Base-by-base conservation (phyloP, 2,329 filamentous ascomycete species). In the Alternaria angustiovoidea region DNA sequence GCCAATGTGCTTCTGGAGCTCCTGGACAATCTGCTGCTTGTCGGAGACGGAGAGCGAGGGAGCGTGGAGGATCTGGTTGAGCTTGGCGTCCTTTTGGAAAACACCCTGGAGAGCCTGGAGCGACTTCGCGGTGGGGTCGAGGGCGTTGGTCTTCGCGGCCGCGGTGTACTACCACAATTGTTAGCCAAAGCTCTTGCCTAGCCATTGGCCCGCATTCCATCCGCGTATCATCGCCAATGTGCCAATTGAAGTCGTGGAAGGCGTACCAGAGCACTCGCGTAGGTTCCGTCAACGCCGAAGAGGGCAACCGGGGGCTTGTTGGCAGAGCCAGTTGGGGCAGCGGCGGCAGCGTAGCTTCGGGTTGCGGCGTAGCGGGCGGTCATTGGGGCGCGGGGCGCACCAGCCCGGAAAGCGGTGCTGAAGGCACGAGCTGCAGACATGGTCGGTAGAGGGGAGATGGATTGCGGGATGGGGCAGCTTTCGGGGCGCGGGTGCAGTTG, bases 221-320 rank as follows among this genome's bases (percentile, higher is more conserved):
- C 69, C 57, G 48, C 54, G n/a, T 16, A 30, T 53, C 65, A 71
- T 70, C 68, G 59, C 54, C 28, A 48, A 41, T 18, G 12, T 26
- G 32, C 64, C 66, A 70, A 71, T 71, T 69, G 67, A 16, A 47
- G 28, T 43, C 38, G 36, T 44, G 54, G 55, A 57, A 61, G 51
- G 63, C 92, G 81, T 94, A 99, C 95, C 89, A 99, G 87, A 85
- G 95, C 95, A 84, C 91, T 93, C 81, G 95, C 95, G 85, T 99
- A 99, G 80, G 94, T 98, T 82, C 95, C 95, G 83, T 98, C 95
- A 79, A 99, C 85, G 75, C 95, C 95, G 83, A 93, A 99, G 78
- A 99, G 88, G 75, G 94, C 88, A 79, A 97, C 86, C 72, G 95
- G 95, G 75, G 94, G 89, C 86, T 92, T 94, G 81, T 88, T 88